Conservation (phyloP, 768 basidiomycete species). For the Candolleomyces efflorescens region DNA sequence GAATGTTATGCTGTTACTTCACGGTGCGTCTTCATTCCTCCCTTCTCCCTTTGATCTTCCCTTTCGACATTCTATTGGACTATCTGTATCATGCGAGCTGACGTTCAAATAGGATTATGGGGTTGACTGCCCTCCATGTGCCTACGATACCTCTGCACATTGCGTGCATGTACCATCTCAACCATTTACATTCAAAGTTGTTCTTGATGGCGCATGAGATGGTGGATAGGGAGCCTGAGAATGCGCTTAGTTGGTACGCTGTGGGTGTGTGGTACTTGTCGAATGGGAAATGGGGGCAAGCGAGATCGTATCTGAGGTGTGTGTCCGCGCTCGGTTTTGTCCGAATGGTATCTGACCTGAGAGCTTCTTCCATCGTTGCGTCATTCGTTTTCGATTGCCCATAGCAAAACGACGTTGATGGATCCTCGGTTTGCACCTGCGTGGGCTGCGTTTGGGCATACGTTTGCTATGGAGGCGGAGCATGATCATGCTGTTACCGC, state of each 20-base stretch:
- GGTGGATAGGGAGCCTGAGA: slow-evolving; percentile 91
- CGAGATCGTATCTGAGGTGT: slow-evolving; percentile 92
- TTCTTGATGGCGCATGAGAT: slow-evolving; percentile 97
- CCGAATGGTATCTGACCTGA: not conserved
- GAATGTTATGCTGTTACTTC: slow-evolving; percentile 90
- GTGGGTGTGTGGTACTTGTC: slow-evolving; percentile 97
- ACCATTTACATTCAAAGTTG: slow-evolving; percentile 85
- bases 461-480: slow-evolving; percentile 95
- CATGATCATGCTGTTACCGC: slow-evolving; percentile 98
- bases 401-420: slow-evolving; percentile 93
- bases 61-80: no score
- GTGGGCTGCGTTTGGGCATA: slow-evolving; percentile 98
- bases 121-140: slow-evolving; percentile 79
- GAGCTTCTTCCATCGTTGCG: no score
- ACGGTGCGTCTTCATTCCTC: slow-evolving; percentile 40
- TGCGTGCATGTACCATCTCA: slow-evolving; percentile 96
- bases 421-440: slow-evolving; percentile 95
- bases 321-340: not conserved
- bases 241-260: slow-evolving; percentile 95
- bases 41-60: not conserved
- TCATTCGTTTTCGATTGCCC: not conserved
- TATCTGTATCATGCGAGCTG: no score
- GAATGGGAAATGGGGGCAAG: slow-evolving; percentile 83
- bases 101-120: slow-evolving; percentile 60
- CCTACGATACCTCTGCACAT: slow-evolving; percentile 92